These are phyloP conservation scores for Fragilaria crotonensis DNA, from an alignment of 108 stramenopile species.

Conservation along the genomic window DNA sequence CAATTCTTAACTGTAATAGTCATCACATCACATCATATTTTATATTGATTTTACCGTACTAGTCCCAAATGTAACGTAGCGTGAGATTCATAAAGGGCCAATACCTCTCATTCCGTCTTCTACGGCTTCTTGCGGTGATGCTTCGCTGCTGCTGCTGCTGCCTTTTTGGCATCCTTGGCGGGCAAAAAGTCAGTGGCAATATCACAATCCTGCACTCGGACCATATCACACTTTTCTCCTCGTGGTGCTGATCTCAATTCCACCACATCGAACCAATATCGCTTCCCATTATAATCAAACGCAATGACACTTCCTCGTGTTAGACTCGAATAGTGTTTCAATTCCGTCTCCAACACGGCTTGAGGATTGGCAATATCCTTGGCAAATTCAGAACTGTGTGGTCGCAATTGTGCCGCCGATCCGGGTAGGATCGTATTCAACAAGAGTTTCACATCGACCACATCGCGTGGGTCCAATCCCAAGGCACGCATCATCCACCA, in stretches of 20 bases:
- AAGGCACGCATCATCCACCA: constrained; percentile 86
- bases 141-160: no score
- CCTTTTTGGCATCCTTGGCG: constrained; percentile 60
- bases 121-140: no score
- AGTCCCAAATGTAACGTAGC: no score
- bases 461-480: constrained; percentile 67
- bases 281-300: constrained; percentile 71
- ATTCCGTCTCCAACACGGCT: constrained; percentile 84
- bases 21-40: no score
- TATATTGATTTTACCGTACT: no score
- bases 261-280: constrained; percentile 86
- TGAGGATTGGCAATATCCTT: constrained; percentile 74
- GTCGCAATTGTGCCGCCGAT: constrained; percentile 67
- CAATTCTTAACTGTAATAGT: no score
- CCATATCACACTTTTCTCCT: constrained; percentile 65
- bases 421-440: constrained; percentile 53
- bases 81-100: no score
- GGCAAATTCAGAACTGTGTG: constrained; percentile 57
- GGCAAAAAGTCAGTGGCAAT: constrained; percentile 75
- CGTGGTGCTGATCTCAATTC: constrained; percentile 77
- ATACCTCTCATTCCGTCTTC: no score
- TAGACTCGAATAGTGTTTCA: constrained; percentile 79
- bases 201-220: constrained; percentile 87
- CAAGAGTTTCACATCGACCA: constrained; percentile 65
- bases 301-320: constrained; percentile 77